phyloP scores from a whole-genome alignment of 2,329 filamentous ascomycete species.

The Pestalotiopsis sp. region DNA sequence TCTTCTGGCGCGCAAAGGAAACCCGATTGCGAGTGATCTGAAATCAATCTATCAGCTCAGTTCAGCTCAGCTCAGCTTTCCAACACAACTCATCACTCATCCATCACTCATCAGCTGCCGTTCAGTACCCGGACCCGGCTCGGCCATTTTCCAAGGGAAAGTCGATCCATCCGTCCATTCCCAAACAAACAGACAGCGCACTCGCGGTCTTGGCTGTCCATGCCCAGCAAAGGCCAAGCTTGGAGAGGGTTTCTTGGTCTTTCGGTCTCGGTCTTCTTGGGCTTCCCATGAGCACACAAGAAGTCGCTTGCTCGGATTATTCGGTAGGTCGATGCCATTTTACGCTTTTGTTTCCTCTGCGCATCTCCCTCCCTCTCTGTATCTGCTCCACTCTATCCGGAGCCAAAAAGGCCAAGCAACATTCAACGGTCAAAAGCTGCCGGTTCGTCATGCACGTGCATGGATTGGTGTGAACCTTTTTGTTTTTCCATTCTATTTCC shows the following conservation, averaged over 20 bases:
- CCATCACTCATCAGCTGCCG: background rate
- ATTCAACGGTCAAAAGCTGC: background rate
- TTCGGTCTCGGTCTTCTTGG: background rate
- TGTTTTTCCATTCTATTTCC: background rate
- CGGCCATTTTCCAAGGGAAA: background rate
- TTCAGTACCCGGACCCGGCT: background rate
- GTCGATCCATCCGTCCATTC: background rate
- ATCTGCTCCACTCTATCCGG: constrained; percentile 9
- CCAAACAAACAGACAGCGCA: too few relatives aligned
- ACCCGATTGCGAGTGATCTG: background rate
- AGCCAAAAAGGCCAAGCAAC: background rate
- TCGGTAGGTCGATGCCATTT: background rate
- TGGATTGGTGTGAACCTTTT: background rate
- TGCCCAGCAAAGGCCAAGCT: constrained; percentile 9
- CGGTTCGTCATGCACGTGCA: constrained; percentile 8
- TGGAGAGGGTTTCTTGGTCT: constrained; percentile 1
- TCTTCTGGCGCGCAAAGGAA: background rate
- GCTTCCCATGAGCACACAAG: background rate
- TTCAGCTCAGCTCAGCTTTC: background rate
- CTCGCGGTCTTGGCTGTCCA: constrained; percentile 10
- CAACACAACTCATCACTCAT: background rate
- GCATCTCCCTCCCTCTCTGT: background rate
- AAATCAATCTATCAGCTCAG: background rate
- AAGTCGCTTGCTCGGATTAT: background rate
- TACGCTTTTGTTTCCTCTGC: background rate